Conservation (phyloP, 331 rosid species). For the Phaseolus coccineus region DNA sequence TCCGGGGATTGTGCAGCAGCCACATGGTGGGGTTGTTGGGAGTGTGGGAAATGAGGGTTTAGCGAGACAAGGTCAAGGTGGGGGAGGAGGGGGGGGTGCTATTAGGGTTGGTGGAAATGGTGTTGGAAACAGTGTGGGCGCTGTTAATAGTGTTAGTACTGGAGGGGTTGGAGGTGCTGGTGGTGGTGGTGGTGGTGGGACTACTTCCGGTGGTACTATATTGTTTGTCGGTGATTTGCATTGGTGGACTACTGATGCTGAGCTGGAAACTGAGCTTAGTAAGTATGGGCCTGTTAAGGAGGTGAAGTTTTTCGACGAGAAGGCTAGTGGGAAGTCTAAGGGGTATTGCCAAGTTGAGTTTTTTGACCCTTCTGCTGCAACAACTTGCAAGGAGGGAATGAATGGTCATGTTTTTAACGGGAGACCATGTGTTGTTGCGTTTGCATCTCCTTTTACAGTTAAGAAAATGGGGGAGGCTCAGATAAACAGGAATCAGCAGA, state of each 20-base stretch:
- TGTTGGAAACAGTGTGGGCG: slow-evolving; percentile 54
- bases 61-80: slow-evolving; percentile 67
- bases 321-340: slow-evolving; percentile 96
- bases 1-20: slow-evolving; percentile 65
- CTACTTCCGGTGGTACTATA: slow-evolving; percentile 58
- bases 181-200: slow-evolving; percentile 27
- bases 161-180: slow-evolving; percentile 39
- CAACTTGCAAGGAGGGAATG: slow-evolving; percentile 94
- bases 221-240: slow-evolving; percentile 97
- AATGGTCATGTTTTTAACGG: slow-evolving; percentile 85
- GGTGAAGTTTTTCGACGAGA: slow-evolving; percentile 93
- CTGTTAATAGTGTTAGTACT: slow-evolving; percentile 35
- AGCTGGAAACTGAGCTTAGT: slow-evolving; percentile 79
- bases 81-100: slow-evolving; percentile 54
- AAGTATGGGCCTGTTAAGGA: slow-evolving; percentile 92
- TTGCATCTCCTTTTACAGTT: slow-evolving; percentile 78
- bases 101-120: slow-evolving; percentile 74
- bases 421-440: slow-evolving; percentile 88
- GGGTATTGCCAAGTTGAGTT: slow-evolving; percentile 98
- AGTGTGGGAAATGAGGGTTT: slow-evolving; percentile 62
- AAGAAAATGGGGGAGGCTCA: slow-evolving; percentile 99
- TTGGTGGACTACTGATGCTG: slow-evolving; percentile 99
- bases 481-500: slow-evolving; percentile 77
- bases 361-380: slow-evolving; percentile 69
- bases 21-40: slow-evolving; percentile 56